These are phyloP conservation scores for Sclerotiophoma versabilis DNA, from an alignment of 2,329 filamentous ascomycete species.

Conservation along the genomic window DNA sequence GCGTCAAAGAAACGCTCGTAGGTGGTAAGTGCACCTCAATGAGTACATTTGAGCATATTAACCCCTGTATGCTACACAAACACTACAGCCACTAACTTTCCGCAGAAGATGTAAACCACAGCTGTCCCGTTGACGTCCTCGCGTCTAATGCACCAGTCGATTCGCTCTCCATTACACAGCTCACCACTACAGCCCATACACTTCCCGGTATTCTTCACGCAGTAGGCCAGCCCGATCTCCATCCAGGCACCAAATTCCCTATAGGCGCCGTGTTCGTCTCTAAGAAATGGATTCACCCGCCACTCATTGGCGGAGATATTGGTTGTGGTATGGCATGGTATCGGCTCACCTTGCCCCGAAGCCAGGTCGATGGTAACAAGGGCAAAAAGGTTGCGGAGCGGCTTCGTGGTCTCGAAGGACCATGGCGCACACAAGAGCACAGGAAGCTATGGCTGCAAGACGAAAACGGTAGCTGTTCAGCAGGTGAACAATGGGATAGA, in stretches of 20 bases:
- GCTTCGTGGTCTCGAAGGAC: slow-evolving; percentile 46
- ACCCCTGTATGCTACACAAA: slow-evolving; percentile 10
- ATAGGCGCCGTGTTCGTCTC: slow-evolving; percentile 49
- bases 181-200: slow-evolving; percentile 39
- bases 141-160: slow-evolving; percentile 40
- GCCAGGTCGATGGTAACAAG: slow-evolving; percentile 45
- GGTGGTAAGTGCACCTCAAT: slow-evolving; percentile 26
- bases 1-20: slow-evolving; percentile 24
- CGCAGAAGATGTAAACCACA: slow-evolving; percentile 24
- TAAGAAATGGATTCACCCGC: slow-evolving; percentile 47
- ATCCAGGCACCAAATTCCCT: slow-evolving; percentile 49
- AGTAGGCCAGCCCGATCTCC: slow-evolving; percentile 48
- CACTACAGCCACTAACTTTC: not conserved
- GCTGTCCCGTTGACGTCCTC: slow-evolving; percentile 33
- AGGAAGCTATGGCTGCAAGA: slow-evolving; percentile 42
- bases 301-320: slow-evolving; percentile 50
- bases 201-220: slow-evolving; percentile 47
- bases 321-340: slow-evolving; percentile 53
- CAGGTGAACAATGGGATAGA: slow-evolving; percentile 43
- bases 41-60: slow-evolving; percentile 36
- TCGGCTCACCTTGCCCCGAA: slow-evolving; percentile 37
- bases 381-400: slow-evolving; percentile 46
- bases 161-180: slow-evolving; percentile 38
- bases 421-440: slow-evolving; percentile 36
- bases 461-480: slow-evolving; percentile 25